Percentiles rank a stretch among this genome's conserved stretches.
Conservation (phyloP, 2,329 filamentous ascomycete genomes). For the Hymenoscyphus fructigenus region DNA sequence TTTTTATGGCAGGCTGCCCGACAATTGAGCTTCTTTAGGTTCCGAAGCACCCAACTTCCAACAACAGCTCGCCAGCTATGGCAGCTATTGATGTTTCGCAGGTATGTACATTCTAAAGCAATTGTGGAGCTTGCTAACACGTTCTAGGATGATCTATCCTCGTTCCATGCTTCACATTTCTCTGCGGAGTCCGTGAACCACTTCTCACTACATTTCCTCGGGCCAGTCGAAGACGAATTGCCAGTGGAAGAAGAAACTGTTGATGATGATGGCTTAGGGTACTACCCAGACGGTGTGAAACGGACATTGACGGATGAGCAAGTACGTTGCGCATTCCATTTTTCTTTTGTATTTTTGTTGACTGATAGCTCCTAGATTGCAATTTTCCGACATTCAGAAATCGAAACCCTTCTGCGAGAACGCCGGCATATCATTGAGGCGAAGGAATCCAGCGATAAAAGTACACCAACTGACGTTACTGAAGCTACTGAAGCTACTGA, state of each 20-base stretch:
- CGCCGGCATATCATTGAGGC: slow-evolving; percentile 36
- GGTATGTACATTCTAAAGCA: slow-evolving; percentile 32
- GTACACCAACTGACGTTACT: slow-evolving; percentile 10
- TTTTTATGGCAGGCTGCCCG: background rate
- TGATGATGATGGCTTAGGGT: slow-evolving; percentile 73
- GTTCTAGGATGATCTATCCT: slow-evolving; percentile 30
- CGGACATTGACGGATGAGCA: slow-evolving; percentile 85
- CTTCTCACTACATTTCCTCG: slow-evolving; percentile 50
- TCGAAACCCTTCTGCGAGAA: slow-evolving; percentile 66
- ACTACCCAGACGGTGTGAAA: slow-evolving; percentile 83
- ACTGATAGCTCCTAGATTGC: slow-evolving; percentile 56
- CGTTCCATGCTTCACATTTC: slow-evolving; percentile 34
- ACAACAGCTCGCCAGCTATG: slow-evolving; percentile 15
- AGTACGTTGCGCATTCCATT: slow-evolving; percentile 2
- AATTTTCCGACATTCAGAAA: slow-evolving; percentile 87
- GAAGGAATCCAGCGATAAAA: slow-evolving; percentile 9
- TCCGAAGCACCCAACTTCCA: background rate
- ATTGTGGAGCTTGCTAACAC: slow-evolving; percentile 13
- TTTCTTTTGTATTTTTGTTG: background rate
- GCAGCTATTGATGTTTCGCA: slow-evolving; percentile 40
- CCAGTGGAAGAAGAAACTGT: slow-evolving; percentile 36
- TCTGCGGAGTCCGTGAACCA: slow-evolving; percentile 45
- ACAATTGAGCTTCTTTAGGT: background rate
- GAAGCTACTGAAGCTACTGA: slow-evolving; percentile 14
- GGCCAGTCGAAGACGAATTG: slow-evolving; percentile 51